Conservation (phyloP, 2,329 filamentous ascomycete species). For the Fusarium annulatum region DNA sequence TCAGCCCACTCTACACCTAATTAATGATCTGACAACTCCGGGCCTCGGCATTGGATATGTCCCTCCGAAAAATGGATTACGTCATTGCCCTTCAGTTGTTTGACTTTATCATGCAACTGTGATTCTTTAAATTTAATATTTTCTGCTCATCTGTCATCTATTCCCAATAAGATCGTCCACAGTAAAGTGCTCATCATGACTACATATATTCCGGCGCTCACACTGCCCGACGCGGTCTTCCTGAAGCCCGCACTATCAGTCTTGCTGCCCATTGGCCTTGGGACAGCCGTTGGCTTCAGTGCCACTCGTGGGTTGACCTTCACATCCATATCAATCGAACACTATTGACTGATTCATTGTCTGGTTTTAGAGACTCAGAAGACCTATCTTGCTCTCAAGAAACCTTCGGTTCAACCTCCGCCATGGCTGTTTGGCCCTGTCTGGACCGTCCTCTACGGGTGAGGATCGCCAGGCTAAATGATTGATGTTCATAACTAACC, state of each 20-base stretch:
- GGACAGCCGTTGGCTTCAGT: constrained; percentile 77
- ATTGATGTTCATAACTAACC: background rate
- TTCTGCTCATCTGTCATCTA: background rate
- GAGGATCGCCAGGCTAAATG: constrained; percentile 7
- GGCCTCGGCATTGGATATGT: constrained; percentile 7
- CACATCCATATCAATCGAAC: background rate
- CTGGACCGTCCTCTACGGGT: constrained; percentile 75
- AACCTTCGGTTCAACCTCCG: constrained; percentile 72
- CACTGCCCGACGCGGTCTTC: constrained; percentile 78
- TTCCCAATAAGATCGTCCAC: background rate
- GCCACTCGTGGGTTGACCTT: constrained; percentile 66
- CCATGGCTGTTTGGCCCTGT: constrained; percentile 71
- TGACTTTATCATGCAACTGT: constrained; percentile 12
- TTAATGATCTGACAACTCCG: constrained; percentile 4
- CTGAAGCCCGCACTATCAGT: constrained; percentile 77
- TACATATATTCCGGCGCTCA: constrained; percentile 80
- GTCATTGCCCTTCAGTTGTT: constrained; percentile 34
- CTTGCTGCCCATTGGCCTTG: constrained; percentile 78
- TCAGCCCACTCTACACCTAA: constrained; percentile 31
- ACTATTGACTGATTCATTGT: background rate
- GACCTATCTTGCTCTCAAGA: constrained; percentile 73
- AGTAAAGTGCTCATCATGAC: constrained; percentile 69
- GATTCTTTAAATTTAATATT: background rate
- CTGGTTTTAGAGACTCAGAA: constrained; percentile 64
- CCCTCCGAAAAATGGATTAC: constrained; percentile 35